Evolutionary conservation across 2,329 filamentous ascomycete species (phyloP), one percentile per base, ranked within the genome.

Genomic region (Exophiala calicioides): DNA sequence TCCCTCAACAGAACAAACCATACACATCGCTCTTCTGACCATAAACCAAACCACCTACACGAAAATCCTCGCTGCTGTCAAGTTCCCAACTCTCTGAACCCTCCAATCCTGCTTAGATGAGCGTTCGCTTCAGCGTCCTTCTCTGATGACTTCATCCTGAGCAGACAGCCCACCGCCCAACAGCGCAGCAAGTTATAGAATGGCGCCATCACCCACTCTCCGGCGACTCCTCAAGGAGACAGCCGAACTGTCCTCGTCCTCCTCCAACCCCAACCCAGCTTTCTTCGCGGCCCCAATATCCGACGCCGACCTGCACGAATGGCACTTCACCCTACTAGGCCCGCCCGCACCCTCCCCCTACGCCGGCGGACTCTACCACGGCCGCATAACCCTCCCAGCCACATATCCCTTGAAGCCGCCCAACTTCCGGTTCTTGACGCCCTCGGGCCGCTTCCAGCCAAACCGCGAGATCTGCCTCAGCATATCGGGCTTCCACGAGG

Each of bases 291-390:
- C 84, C 3, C 93, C 93, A 0, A 66, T 72, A 29, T 81, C 91
- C 53, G 91, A 97, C 64, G 77, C 81, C 23, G 90, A 97, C 69
- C 83, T 98, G 43, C 95, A 95, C 71, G 90, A 97, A 70, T 98
- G 93, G 93, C 93, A 98, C 74, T 98, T 97, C 71, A 98, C 93
- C 0, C 77, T 98, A n/a, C 82, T 85, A 40, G 93, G 93, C 0
- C 90, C 91, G 0, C 91, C 91, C 0, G 75, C 80, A 23, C 79
- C 79, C 13, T 90, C 89, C 0, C 81, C 84, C 27, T 96, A 90
- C 70, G 81, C 82, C 33, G 73, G 77, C 23, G 93, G 93, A 36
- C 80, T 96, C 62, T 98, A 97, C 73, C 93, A 98, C 69, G 93
- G 93, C 47, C 89, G 91, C 62, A 97, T 98, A 65, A 80, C 90